These are phyloP conservation scores for Saccharum officinarum DNA, from an alignment of 176 grass and related monocot genomes.

Conservation along the genomic window DNA sequence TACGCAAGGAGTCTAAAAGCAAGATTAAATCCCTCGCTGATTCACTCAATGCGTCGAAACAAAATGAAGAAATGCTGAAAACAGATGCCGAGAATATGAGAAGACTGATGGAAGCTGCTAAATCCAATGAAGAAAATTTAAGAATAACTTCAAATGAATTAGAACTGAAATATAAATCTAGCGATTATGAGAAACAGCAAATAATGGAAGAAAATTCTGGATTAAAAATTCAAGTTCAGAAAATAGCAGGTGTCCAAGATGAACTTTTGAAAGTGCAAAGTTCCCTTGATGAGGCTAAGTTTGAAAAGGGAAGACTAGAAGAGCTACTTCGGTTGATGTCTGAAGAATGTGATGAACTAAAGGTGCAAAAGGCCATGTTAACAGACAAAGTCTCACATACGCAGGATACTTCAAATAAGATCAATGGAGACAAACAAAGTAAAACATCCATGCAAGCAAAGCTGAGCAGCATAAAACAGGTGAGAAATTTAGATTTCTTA, in stretches of 20 bases:
- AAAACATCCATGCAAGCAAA: slow-evolving; percentile 57
- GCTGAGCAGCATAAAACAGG: slow-evolving; percentile 35
- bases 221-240: slow-evolving; percentile 76
- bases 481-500: slow-evolving; percentile 37
- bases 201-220: slow-evolving; percentile 77
- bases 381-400: slow-evolving; percentile 52
- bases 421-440: slow-evolving; percentile 52
- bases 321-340: slow-evolving; percentile 54
- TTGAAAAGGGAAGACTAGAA: slow-evolving; percentile 78
- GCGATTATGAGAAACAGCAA: slow-evolving; percentile 80
- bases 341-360: slow-evolving; percentile 78
- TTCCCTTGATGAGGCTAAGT: slow-evolving; percentile 74
- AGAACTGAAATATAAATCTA: slow-evolving; percentile 81
- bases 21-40: slow-evolving; percentile 87
- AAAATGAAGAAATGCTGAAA: slow-evolving; percentile 82
- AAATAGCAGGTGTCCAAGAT: slow-evolving; percentile 71
- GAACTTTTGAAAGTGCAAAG: slow-evolving; percentile 66
- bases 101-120: slow-evolving; percentile 69
- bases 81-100: slow-evolving; percentile 74
- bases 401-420: slow-evolving; percentile 51
- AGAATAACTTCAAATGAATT: slow-evolving; percentile 68
- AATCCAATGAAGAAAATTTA: slow-evolving; percentile 73
- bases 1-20: slow-evolving; percentile 64
- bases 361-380: slow-evolving; percentile 56
- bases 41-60: slow-evolving; percentile 83